These are phyloP conservation scores for Tolypocladium inflatum DNA, from an alignment of 2,329 filamentous ascomycete species.

Conservation along the genomic window DNA sequence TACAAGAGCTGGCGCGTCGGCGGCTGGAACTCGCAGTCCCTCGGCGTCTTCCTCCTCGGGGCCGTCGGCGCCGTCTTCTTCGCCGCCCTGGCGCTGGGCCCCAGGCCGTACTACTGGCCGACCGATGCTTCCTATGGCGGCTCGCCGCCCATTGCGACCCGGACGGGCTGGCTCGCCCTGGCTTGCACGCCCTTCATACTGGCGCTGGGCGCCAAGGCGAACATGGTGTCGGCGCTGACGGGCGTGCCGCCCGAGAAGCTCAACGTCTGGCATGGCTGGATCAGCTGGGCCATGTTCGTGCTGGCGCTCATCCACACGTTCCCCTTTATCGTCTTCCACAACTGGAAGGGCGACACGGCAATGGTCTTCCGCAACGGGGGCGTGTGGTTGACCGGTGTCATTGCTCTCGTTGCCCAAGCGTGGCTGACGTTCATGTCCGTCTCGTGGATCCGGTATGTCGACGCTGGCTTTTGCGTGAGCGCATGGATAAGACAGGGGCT, in stretches of 20 bases:
- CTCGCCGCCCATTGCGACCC: conserved; percentile 43
- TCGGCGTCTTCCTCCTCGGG: conserved; percentile 32
- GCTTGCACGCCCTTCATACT: conserved; percentile 42
- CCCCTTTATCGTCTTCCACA: conserved; percentile 46
- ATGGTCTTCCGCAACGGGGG: conserved; percentile 32
- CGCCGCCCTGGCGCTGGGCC: conserved; percentile 36
- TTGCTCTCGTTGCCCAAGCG: conserved; percentile 41
- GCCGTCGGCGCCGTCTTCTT: conserved; percentile 34
- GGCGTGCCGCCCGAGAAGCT: conserved; percentile 48
- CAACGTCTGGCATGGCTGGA: conserved; percentile 46
- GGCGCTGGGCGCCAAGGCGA: conserved; percentile 43
- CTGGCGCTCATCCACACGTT: conserved; percentile 50
- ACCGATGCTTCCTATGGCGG: conserved; percentile 32
- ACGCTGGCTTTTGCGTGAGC: too few species aligned
- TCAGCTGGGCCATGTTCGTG: conserved; percentile 45
- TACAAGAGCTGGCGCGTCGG: conserved; percentile 13
- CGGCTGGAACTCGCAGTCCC: conserved; percentile 31
- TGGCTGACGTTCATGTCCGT: conserved; percentile 47
- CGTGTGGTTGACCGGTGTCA: conserved; percentile 46
- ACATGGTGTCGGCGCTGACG: conserved; percentile 42
- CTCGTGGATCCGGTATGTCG: conserved; percentile 34
- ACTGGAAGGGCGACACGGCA: conserved; percentile 37
- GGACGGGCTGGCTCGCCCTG: conserved; percentile 42
- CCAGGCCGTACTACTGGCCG: conserved; percentile 47
- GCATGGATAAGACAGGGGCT: background rate